Evolutionary conservation across 2,329 filamentous ascomycete species (phyloP), one percentile per base, ranked within the genome.

Genomic region (Xylaria sp.): DNA sequence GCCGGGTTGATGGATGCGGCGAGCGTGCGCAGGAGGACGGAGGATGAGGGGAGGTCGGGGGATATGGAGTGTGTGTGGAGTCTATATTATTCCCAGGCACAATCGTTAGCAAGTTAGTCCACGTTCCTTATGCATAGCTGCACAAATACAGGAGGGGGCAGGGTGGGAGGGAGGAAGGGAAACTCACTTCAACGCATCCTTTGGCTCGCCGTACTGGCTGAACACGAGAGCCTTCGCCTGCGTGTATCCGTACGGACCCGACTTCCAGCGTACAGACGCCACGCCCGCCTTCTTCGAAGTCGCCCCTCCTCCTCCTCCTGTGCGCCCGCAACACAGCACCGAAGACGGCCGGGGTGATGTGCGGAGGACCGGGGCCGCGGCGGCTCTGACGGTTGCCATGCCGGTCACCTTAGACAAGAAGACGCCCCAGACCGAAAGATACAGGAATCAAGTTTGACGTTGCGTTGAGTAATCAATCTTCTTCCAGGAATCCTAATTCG

Each of bases 1-100:
- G 96, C 94, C 28, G 96, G 96, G 83, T 99, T 99, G 80, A 99
- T 93, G 66, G 96, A 93, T 0, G 94, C 90, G 38, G 94, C 93
- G 75, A 99, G 92, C 75, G 96, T 91, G 80, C 93, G 93, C 68
- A 99, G 85, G 63, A 95, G 94, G 74, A 97, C 82, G 56, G 86
- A 82, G 57, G 80, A 81, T 40, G 84, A 79, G 57, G 92, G 91
- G 71, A 94, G 87, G 3, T 88, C 87, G 3, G 93, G 92, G 4
- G 91, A 91, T 77, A 95, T 93, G 73, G 91, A 93, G 82, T 94
- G 89, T 0, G 83, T 87, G 81, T 94, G 92, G 3, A 95, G 82
- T 20, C n/a, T n/a, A n/a, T n/a, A n/a, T n/a, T n/a, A n/a, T n/a
- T n/a, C n/a, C n/a, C n/a, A n/a, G n/a, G n/a, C n/a, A n/a, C n/a